Conservation (phyloP, 768 basidiomycete species). For the Trametes cingulata region DNA sequence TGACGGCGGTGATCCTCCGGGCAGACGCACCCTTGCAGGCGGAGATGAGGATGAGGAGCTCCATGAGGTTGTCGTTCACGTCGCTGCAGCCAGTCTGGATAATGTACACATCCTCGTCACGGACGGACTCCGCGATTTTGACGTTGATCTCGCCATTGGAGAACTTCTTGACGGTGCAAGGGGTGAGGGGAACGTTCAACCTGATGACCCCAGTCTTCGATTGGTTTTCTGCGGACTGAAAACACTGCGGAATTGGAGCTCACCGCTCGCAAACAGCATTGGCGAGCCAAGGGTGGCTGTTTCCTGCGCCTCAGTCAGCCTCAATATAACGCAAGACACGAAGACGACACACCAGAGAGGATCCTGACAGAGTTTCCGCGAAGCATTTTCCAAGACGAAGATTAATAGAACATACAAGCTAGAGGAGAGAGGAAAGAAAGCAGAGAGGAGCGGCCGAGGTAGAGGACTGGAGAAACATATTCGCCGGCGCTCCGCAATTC, state of each 20-base stretch:
- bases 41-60: constrained; percentile 97
- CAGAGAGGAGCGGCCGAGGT: neutral
- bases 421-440: constrained; percentile 9
- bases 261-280: constrained; percentile 94
- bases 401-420: constrained; percentile 27
- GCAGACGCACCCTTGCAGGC: constrained; percentile 98
- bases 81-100: constrained; percentile 88
- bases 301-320: constrained; percentile 56
- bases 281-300: constrained; percentile 98
- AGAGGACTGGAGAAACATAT: constrained; percentile 18
- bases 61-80: constrained; percentile 97
- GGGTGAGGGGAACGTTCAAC: constrained; percentile 85
- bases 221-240: constrained; percentile 43
- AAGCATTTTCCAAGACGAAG: constrained; percentile 54
- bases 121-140: constrained; percentile 92
- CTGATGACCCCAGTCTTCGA: constrained; percentile 49
- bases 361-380: constrained; percentile 82
- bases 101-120: constrained; percentile 99
- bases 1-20: constrained; percentile 93
- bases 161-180: constrained; percentile 85
- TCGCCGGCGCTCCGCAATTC: constrained; percentile 20
- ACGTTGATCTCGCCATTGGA: constrained; percentile 95
- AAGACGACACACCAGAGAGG: constrained; percentile 57
- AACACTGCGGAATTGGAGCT: constrained; percentile 54
- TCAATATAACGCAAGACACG: neutral